A percentile compares a stretch with the other conserved stretches of the same genome.
These are phyloP conservation scores for Metarhizium sp. DNA, from an alignment of 2,329 filamentous ascomycete genomes.

Conservation along the genomic window DNA sequence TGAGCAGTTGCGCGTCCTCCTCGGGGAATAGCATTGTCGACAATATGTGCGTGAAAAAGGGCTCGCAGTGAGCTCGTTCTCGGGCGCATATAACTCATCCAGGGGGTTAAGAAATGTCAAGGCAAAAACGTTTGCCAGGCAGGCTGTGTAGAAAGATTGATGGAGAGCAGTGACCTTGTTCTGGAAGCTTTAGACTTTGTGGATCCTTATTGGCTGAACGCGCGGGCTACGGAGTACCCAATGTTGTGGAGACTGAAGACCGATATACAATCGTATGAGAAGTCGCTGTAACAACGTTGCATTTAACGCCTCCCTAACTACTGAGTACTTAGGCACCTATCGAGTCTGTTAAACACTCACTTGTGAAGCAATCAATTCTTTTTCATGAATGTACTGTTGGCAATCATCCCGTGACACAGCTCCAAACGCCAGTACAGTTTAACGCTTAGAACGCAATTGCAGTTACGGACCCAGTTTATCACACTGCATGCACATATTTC, in stretches of 20 bases:
- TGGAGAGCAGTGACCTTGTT: background rate
- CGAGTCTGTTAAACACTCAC: no score
- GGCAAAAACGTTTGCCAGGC: background rate
- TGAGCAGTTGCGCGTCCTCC: constrained; percentile 53
- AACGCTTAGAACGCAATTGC: background rate
- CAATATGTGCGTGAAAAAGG: background rate
- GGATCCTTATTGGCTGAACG: background rate
- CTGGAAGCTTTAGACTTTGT: background rate
- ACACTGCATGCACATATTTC: constrained; percentile 4
- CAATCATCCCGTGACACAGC: no score
- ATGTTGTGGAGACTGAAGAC: no score
- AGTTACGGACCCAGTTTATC: background rate
- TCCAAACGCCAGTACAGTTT: background rate
- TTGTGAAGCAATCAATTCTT: no score
- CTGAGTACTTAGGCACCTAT: no score
- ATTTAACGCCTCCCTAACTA: no score
- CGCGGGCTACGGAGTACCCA: background rate
- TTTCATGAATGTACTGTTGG: no score
- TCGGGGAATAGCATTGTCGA: constrained; percentile 51
- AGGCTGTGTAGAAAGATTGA: background rate
- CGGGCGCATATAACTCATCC: background rate
- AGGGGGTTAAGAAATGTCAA: background rate
- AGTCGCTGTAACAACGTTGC: no score
- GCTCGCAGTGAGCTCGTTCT: background rate
- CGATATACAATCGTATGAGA: no score